Evolutionary conservation across 805 yeast genomes (phyloP), one percentile per base, ranked within the genome.

Genomic region (Yarrowia deformans): DNA sequence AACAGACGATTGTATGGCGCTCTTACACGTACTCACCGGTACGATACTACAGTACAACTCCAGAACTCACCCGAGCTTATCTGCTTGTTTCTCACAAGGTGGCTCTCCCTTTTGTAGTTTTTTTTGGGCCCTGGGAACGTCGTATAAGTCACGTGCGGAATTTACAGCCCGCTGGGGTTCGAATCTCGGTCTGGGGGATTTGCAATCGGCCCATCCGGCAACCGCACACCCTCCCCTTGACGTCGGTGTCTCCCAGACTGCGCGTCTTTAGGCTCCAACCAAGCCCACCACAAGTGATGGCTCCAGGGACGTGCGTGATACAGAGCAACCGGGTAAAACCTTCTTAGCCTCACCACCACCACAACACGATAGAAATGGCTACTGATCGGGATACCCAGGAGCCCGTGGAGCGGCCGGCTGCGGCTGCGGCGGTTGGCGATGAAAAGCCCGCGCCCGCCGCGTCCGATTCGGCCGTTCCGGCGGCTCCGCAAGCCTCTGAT

Each of bases 301-400:
- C 6, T 19, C 40, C 35, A 8, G 16, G 56, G 58, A 52, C 43
- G 61, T 55, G 61, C 32, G 46, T 40, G 66, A 60, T 60, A 45
- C 42, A 34, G 66, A 60, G 66, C 66, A 60, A 60, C 66, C 42
- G 52, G 52, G 66, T 45, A 45, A 60, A 60, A 60, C 66, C 66
- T 60, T 60, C 66, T 60, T 60, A 60, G 66, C 66, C 66, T 60
- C 66, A 60, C 66, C 66, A 60, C 64, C 64, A 56, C 50, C 66
- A 60, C 66, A 43, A 60, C 66, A 60, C 66, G 52, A 45, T 43
- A 60, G 66, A 60, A 14, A 60, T 60, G 66, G 66, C 19, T 34
- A 60, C 52, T 45, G 66, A 60, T 42, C 66, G 66, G 52, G 66
- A 60, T 45, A 16, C 23, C 18, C 19, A 45, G 66, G 66, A 32